Conservation (phyloP, 441 rosid species). For the Aleurites moluccanus region DNA sequence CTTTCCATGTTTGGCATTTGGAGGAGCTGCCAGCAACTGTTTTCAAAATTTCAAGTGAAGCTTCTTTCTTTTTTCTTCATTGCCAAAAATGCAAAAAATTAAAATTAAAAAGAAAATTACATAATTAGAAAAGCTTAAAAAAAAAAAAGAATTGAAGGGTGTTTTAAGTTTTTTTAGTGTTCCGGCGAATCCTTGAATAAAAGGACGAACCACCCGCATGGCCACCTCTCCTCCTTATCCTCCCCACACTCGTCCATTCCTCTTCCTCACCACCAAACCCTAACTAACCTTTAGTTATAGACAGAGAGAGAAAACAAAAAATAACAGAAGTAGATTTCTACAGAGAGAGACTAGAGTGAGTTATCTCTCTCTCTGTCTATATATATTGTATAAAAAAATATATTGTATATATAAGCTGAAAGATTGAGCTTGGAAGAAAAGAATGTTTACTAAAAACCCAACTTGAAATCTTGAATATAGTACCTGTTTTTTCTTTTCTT, state of each 20-base stretch:
- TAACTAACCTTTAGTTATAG: conserved; percentile 22
- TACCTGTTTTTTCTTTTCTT: neutral
- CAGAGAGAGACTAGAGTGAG: conserved; percentile 8
- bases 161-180: neutral
- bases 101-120: too few species aligned
- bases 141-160: neutral
- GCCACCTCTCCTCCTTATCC: conserved; percentile 31
- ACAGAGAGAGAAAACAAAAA: neutral
- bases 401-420: neutral
- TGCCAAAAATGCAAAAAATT: too few species aligned
- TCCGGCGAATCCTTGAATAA: conserved; percentile 22
- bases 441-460: conserved; percentile 7
- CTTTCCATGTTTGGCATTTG: conserved; percentile 41
- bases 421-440: neutral
- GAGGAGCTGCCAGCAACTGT: conserved; percentile 35
- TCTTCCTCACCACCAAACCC: conserved; percentile 28
- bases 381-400: neutral
- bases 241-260: conserved; percentile 28
- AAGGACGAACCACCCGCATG: conserved; percentile 41
- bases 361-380: neutral
- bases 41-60: conserved; percentile 2
- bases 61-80: neutral
- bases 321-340: neutral
- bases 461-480: conserved; percentile 8
- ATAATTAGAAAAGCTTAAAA: neutral